Percentiles rank a stretch among this genome's conserved stretches.
phyloP scores from a whole-genome alignment of 306 rosid genomes.

The Casuarina equisetifolia region DNA sequence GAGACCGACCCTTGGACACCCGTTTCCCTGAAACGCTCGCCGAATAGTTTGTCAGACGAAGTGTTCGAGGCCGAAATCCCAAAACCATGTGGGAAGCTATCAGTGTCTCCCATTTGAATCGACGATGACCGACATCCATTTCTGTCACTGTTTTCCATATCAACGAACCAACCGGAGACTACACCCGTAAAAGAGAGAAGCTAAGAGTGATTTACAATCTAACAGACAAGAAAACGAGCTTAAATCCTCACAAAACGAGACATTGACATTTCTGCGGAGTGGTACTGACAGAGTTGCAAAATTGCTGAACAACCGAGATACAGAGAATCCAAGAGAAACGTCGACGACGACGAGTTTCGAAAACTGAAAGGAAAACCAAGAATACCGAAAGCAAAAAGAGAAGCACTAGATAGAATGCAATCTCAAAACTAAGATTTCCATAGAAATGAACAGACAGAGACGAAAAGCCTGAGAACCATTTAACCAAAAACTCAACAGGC shows the following conservation, averaged over 20 bases:
- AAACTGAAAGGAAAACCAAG: neutral
- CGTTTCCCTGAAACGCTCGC: constrained; percentile 5
- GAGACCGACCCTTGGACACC: constrained; percentile 8
- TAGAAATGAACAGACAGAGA: neutral
- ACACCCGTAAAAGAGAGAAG: neutral
- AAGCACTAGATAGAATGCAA: neutral
- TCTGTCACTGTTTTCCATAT: constrained; percentile 30
- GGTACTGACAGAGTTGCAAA: neutral
- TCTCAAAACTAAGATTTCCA: neutral
- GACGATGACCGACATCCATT: constrained; percentile 8
- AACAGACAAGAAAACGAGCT: neutral
- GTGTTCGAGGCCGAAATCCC: constrained; percentile 1
- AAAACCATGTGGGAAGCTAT: neutral
- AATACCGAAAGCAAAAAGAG: neutral
- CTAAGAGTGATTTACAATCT: constrained; percentile 5
- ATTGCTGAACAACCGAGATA: neutral
- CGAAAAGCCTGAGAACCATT: neutral
- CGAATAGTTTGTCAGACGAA: neutral
- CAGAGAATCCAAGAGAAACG: neutral
- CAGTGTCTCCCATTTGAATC: neutral
- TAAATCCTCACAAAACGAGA: neutral
- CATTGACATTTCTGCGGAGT: too few species aligned
- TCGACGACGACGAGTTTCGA: constrained; percentile 3
- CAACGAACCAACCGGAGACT: neutral
- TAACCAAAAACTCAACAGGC: neutral